Evolutionary conservation across 2,329 filamentous ascomycete genomes (phyloP).

Genomic region (Dothistroma pini): DNA sequence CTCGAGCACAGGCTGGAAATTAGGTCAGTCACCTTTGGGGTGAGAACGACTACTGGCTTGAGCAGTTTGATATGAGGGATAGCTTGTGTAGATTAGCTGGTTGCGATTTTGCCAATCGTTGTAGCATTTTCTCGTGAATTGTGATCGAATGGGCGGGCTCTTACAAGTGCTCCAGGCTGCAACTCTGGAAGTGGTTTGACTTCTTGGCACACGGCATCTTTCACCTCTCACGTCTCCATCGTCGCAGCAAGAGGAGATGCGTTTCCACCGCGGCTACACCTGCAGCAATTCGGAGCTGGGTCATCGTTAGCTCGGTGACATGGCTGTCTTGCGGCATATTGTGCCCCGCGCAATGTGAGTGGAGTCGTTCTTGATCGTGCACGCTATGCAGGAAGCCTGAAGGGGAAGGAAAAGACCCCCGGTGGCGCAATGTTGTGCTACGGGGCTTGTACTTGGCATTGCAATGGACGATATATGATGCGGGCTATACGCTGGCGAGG

Average conservation of each 20-base stretch:
- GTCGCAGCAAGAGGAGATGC: no score
- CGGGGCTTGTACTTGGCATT: not conserved
- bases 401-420: not conserved
- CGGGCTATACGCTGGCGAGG: not conserved
- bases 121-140: not conserved
- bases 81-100: constrained; percentile 2
- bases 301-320: not conserved
- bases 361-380: not conserved
- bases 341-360: not conserved
- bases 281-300: not conserved
- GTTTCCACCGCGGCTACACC: not conserved
- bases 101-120: not conserved
- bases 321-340: not conserved
- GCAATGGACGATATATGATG: not conserved
- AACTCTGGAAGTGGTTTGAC: not conserved
- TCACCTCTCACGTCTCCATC: not conserved
- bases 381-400: not conserved
- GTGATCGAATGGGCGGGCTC: not conserved
- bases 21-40: not conserved
- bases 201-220: not conserved
- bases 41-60: not conserved
- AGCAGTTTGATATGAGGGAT: not conserved
- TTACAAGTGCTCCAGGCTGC: not conserved
- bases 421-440: not conserved
- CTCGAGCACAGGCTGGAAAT: not conserved